Evolutionary conservation across 192 early-diverging fungal species (phyloP), one percentile per base, ranked within the genome.

Genomic region (Jimgerdemannia lactiflua): DNA sequence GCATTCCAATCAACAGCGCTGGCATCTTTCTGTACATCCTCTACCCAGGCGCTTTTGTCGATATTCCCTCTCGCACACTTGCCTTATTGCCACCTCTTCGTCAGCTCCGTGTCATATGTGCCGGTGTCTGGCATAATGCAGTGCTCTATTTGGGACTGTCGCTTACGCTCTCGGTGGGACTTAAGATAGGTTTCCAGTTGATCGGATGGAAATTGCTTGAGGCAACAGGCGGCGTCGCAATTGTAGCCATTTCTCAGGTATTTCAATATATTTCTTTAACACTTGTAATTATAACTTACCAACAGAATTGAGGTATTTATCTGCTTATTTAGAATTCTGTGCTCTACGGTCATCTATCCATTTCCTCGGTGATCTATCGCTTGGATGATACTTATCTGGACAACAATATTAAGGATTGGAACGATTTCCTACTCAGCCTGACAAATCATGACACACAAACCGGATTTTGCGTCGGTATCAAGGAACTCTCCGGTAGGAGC

Each of bases 31-130:
- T 94, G 65, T 82, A 84, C 64, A 83, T 92, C 67, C 77, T 94
- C 49, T 94, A 90, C 76, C 93, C 93, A 2, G 93, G 93, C 75
- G 93, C 93, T 42, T 94, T 94, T 86, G 93, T 94, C 67, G 85
- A 90, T 70, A 75, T 94, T 39, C 82, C 85, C 3, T 71, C 85
- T 4, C 74, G 83, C 41, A 70, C 74, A 29, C 69, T 94, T 39
- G 67, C 74, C 17, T 65, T 80, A 18, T 72, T 88, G 43, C 75
- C 80, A 4, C 84, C 89, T 18, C 39, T 81, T 0, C 77, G 82
- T 44, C 86, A 87, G 65, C 78, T 94, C 40, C 77, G 84, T 39
- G 87, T 94, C 39, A 82, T 91, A 4, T 94, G 92, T 75, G 93
- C 92, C 0, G 93, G 93, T 39, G 92, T 94, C 2, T 92, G 90